Evolutionary conservation across 345 rosid species (phyloP), one percentile per base, ranked within the genome.

Genomic region (Salix suchowensis): DNA sequence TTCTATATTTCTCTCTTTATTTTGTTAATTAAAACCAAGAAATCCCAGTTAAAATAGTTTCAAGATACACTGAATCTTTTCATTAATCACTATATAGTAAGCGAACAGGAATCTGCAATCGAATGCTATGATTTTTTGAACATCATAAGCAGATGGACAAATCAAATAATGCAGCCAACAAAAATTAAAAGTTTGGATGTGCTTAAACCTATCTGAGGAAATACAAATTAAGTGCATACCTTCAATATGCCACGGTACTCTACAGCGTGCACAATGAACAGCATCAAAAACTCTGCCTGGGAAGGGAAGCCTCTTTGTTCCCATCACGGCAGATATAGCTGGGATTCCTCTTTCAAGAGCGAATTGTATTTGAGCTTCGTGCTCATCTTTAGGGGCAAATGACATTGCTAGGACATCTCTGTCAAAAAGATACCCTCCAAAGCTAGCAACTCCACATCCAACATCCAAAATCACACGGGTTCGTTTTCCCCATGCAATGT

Each of bases 241-340:
- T 90, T 96, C 99, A 73, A 92, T 91, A 81, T 96, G 99, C 99
- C 99, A 96, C 36, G 99, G 99, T 15, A 96, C 99, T 78, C 99
- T 91, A 81, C 99, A 96, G 39, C 97, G 94, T 42, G 99, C 99
- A 85, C 99, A 96, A 84, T 92, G 98, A 72, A 96, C 94, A 60
- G 83, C 77, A 88, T 96, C 99, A 68, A 94, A 96, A 74, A 91
- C 98, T 86, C 86, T 84, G 76, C 91, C 90, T 19, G 99, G 99
- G 84, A 86, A 96, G 55, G 99, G 98, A 85, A 96, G 97, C 82
- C 99, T 90, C 71, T 80, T 78, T 62, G 98, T 94, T 70, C 99
- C 99, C 99, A 96, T 96, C 73, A 94, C 99, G 68, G 99, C 97
- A 77, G 98, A 94, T 83, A 96, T 82, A 68, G 92, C 97, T 21